Percentiles rank a stretch among this genome's conserved stretches.
These are phyloP conservation scores for Westerdykella ornata DNA, from an alignment of 2,329 filamentous ascomycete genomes.

Conservation along the genomic window DNA sequence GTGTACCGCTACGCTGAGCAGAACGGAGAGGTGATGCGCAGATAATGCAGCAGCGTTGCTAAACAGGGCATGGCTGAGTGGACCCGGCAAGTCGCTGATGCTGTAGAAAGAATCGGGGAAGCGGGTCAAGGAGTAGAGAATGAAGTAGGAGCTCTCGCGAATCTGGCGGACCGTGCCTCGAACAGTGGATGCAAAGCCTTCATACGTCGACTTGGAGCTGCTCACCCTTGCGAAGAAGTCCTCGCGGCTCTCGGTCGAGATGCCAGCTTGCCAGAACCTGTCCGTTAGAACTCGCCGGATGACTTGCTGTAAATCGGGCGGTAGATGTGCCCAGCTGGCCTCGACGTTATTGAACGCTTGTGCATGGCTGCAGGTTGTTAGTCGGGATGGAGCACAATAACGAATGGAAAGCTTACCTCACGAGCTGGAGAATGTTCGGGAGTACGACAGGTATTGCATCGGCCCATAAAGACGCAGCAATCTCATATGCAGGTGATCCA, in stretches of 20 bases:
- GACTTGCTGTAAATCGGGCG: constrained; percentile 66
- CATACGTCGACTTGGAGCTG: constrained; percentile 79
- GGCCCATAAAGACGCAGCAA: constrained; percentile 76
- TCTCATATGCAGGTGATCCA: constrained; percentile 62
- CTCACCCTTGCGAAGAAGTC: constrained; percentile 92
- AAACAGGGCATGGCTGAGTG: constrained; percentile 78
- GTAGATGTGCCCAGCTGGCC: constrained; percentile 69
- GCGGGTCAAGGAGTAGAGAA: constrained; percentile 87
- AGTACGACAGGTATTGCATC: constrained; percentile 74
- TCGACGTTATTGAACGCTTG: constrained; percentile 83
- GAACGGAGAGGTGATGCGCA: constrained; percentile 87
- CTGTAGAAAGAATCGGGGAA: constrained; percentile 86
- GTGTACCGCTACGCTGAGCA: constrained; percentile 80
- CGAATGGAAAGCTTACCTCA: constrained; percentile 51
- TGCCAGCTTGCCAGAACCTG: constrained; percentile 96
- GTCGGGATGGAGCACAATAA: neutral
- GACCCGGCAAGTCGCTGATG: constrained; percentile 73
- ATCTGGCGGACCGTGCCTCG: constrained; percentile 83
- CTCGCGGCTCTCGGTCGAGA: constrained; percentile 90
- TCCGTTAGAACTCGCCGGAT: constrained; percentile 83
- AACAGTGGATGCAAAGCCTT: constrained; percentile 90
- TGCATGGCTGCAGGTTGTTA: constrained; percentile 55
- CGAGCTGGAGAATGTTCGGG: constrained; percentile 76
- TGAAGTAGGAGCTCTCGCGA: constrained; percentile 87
- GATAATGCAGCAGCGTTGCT: constrained; percentile 75